Conservation (phyloP, 1,284 basidiomycete species). For the Tilletia caries region DNA sequence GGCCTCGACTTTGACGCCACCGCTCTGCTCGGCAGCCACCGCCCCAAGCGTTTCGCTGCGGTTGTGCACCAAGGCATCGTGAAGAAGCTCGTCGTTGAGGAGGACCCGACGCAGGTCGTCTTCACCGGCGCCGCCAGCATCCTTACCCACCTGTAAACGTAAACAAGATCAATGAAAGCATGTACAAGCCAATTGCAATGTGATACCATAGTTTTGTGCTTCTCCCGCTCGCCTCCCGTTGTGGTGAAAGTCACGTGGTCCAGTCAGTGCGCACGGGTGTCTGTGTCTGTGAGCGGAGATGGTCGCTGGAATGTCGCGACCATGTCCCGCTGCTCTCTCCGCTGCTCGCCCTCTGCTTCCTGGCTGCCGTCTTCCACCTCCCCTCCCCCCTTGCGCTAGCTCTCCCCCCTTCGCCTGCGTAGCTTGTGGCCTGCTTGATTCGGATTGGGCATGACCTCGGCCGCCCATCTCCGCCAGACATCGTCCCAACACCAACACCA, state of each 20-base stretch:
- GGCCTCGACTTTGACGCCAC: conserved; percentile 49
- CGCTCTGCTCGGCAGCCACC: conserved; percentile 37
- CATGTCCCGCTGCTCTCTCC: neutral
- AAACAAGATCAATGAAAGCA: neutral
- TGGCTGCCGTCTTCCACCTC: no score
- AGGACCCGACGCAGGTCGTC: conserved; percentile 38
- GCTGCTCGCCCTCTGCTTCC: neutral
- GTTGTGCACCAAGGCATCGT: conserved; percentile 44
- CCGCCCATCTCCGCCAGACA: conserved; percentile 9
- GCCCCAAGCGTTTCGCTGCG: conserved; percentile 37
- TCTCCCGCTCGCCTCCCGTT: neutral
- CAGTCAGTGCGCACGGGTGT: no score
- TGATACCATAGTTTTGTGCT: no score
- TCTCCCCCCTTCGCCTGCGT: neutral
- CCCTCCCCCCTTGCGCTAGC: neutral
- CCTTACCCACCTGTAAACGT: conserved; percentile 16
- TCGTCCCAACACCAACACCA: no score
- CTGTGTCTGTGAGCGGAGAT: no score
- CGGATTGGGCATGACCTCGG: conserved; percentile 13
- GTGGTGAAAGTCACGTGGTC: no score
- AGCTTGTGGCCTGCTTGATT: no score
- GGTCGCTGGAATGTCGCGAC: no score
- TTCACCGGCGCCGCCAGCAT: conserved; percentile 45
- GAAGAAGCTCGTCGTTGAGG: conserved; percentile 40
- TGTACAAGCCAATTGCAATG: neutral